phyloP scores from a whole-genome alignment of 331 rosid species.

The Acacia pycnantha region DNA sequence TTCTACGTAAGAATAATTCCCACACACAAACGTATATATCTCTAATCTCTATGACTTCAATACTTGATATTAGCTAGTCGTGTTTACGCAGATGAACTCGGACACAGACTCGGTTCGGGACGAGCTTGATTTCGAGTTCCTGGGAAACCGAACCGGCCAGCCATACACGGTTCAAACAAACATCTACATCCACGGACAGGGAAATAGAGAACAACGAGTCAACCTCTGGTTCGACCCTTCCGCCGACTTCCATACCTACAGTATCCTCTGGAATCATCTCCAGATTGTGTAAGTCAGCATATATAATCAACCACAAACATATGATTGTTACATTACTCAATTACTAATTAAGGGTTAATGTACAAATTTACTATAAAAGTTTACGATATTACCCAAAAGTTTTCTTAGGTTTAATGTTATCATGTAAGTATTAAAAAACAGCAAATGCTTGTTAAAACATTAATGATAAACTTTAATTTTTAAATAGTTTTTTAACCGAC shows the following conservation, averaged over 20 bases:
- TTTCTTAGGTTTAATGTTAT: no score
- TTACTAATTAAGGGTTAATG: no score
- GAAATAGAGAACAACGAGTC: constrained; percentile 82
- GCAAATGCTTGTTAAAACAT: no score
- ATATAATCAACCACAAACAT: background rate
- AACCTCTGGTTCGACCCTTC: constrained; percentile 96
- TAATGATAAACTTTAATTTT: no score
- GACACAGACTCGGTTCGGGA: constrained; percentile 69
- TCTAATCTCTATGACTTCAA: background rate
- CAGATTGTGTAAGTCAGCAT: constrained; percentile 50
- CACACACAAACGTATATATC: background rate
- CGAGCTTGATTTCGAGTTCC: constrained; percentile 89
- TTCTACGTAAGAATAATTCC: constrained; percentile 55
- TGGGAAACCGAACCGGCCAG: constrained; percentile 84
- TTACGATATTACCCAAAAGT: no score
- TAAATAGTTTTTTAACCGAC: no score
- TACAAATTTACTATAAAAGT: no score
- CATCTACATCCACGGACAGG: constrained; percentile 77
- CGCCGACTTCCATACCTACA: constrained; percentile 64
- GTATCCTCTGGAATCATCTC: constrained; percentile 69
- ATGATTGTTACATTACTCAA: background rate
- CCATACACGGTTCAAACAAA: constrained; percentile 93
- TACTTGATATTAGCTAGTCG: background rate
- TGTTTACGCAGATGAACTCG: constrained; percentile 66
- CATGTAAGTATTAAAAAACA: no score